These are phyloP conservation scores for Lenwebbia sp. DNA, from an alignment of 345 rosid species.

Conservation along the genomic window DNA sequence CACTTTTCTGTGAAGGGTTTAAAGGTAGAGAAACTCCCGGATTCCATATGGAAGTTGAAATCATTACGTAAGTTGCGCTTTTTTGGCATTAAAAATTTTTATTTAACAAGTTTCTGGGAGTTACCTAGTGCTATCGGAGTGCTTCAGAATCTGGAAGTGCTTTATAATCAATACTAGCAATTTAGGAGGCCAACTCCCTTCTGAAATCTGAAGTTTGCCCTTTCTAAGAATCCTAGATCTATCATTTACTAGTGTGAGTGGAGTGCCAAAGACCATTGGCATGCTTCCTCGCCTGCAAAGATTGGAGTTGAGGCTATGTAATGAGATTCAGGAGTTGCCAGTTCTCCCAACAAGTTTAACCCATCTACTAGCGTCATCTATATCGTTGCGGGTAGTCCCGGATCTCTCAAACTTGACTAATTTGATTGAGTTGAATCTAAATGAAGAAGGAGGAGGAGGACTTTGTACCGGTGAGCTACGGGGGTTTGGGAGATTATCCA, in stretches of 20 bases:
- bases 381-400: background rate
- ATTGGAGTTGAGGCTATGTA: background rate
- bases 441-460: background rate
- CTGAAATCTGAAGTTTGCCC: background rate
- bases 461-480: background rate
- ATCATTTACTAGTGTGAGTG: background rate
- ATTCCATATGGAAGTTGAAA: background rate
- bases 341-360: background rate
- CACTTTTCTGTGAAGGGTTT: background rate
- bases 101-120: background rate
- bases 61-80: background rate
- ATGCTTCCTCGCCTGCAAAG: background rate
- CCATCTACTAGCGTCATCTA: background rate
- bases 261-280: background rate
- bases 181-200: background rate
- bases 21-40: background rate
- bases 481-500: background rate
- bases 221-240: background rate
- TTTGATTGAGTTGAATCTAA: background rate
- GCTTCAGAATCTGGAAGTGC: background rate
- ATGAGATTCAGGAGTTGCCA: background rate
- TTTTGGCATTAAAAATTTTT: too few species aligned
- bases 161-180: background rate
- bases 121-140: background rate
- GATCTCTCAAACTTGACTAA: background rate